These are phyloP conservation scores for Saccharomycopsis malanga DNA, from an alignment of 805 yeast species.

Conservation along the genomic window DNA sequence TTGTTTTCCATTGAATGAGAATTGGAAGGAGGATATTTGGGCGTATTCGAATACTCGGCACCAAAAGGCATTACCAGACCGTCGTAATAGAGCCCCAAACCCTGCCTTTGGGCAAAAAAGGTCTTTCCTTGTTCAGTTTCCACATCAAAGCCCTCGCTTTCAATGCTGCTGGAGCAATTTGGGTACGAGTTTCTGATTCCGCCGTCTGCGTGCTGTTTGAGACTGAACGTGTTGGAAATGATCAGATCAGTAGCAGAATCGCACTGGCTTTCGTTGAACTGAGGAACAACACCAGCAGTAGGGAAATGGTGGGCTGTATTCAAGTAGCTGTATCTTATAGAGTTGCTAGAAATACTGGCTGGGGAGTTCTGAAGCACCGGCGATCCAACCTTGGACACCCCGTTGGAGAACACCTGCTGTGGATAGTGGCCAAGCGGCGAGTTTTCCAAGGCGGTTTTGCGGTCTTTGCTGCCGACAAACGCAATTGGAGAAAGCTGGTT, in stretches of 20 bases:
- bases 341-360: background rate
- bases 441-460: background rate
- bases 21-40: too few species aligned
- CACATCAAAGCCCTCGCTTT: constrained; percentile 14
- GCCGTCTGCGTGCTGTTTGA: background rate
- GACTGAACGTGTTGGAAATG: constrained; percentile 6
- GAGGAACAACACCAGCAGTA: background rate
- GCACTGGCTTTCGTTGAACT: constrained; percentile 1
- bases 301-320: background rate
- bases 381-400: background rate
- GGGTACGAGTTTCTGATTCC: constrained; percentile 5
- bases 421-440: background rate
- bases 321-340: background rate
- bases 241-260: constrained; percentile 16
- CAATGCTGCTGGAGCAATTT: constrained; percentile 18
- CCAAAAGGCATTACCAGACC: background rate
- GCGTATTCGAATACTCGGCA: background rate
- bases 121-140: constrained; percentile 10
- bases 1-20: background rate
- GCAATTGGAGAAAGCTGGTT: constrained; percentile 5
- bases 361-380: background rate
- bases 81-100: constrained; percentile 6
- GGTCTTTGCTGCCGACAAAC: background rate
- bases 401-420: background rate
- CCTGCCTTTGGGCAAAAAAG: background rate